Base-by-base conservation (phyloP, 495 filamentous ascomycete genomes). In the Daldinia concentrica region DNA sequence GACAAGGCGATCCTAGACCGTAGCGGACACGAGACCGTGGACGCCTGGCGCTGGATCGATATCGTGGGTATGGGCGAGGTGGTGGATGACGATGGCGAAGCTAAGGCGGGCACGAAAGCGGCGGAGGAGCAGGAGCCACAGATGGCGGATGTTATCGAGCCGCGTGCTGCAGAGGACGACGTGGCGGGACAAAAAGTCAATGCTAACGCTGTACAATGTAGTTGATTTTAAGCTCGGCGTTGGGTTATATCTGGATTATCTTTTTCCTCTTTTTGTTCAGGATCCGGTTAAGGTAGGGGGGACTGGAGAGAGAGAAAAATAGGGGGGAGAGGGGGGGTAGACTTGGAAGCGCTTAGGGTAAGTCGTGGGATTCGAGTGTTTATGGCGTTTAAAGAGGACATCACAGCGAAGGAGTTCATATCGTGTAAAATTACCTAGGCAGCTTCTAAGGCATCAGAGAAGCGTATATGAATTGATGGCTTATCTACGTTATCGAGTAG, bases 141-240 rank as follows among this genome's bases (percentile, higher is more conserved):
- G 34, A 84, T 84, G 80, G 76, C 76, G 17, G 75, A 71, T 17
- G 78, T 81, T 59, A 80, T 85, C 30, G 83, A 84, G 56, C 82
- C 78, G 17, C 37, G 43, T 30, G 65, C 39, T 19, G 11, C 64
- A 9, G 29, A 60, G 45, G 60, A 64, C 11, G 34, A 55, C 15
- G 43, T 22, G 39, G 48, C 50, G 11, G 30, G 19, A 6, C 55
- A 11, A 58, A 32, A 37, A 6, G 41, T 30, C n/a, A 19, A 17
- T 8, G 41, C 26, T 27, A 19, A 41, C 17, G n/a, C 41, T 4
- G 39, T 55, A 24, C 58, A 17, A 48, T n/a, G 26, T 8, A n/a
- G 50, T 17, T n/a, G 26, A 29, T 57, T 57, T 56, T 7, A 6
- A 5, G 19, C 37, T 17, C n/a, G 48, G 60, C 48, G 43, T 64